These are phyloP conservation scores for Leishmania braziliensis DNA, from an alignment of 208 protist genomes.

Conservation along the genomic window DNA sequence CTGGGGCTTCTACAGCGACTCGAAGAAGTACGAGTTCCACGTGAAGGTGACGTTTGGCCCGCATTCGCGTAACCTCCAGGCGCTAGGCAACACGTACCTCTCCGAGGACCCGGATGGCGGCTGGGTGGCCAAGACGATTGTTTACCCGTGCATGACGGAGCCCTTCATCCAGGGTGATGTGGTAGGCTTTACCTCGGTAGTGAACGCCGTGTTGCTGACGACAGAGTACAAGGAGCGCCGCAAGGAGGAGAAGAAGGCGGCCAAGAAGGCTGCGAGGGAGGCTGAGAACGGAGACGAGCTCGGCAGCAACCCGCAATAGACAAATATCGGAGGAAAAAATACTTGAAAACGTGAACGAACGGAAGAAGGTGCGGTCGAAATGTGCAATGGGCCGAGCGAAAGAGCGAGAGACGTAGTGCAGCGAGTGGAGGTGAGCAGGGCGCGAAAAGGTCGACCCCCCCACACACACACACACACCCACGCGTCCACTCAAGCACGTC, in stretches of 20 bases:
- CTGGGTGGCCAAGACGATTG: constrained; percentile 49
- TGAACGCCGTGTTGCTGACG: constrained; percentile 62
- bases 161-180: constrained; percentile 73
- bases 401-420: neutral
- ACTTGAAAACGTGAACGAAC: constrained; percentile 1
- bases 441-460: neutral
- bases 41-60: constrained; percentile 64
- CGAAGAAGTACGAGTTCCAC: constrained; percentile 71
- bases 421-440: constrained; percentile 6
- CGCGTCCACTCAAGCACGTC: too few relatives aligned
- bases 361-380: neutral
- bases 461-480: neutral
- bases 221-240: constrained; percentile 59
- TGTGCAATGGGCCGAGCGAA: neutral
- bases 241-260: constrained; percentile 55
- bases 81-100: constrained; percentile 58
- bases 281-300: constrained; percentile 37
- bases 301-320: constrained; percentile 25
- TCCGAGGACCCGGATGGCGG: constrained; percentile 38
- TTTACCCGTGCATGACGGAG: constrained; percentile 58
- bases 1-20: constrained; percentile 88
- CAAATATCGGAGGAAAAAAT: neutral
- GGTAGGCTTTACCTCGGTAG: constrained; percentile 51
- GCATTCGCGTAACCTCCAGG: constrained; percentile 43
- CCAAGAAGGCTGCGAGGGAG: constrained; percentile 48